phyloP scores from a whole-genome alignment of 257 asterid genomes.

The Solanum clarkiae region DNA sequence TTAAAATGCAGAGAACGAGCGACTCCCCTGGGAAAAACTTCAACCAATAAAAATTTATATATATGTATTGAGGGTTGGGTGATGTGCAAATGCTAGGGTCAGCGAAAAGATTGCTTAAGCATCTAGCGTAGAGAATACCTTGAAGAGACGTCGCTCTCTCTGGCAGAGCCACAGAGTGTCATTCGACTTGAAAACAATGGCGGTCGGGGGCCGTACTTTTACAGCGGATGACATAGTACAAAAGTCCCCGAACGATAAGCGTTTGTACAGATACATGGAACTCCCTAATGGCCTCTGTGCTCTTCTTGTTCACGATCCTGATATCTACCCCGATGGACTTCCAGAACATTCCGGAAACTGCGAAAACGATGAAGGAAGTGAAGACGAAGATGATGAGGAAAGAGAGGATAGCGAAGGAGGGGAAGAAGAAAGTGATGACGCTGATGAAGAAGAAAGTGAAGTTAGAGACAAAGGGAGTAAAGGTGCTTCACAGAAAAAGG shows the following conservation, averaged over 20 bases:
- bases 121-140: not conserved
- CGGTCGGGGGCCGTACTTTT: constrained; percentile 30
- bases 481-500: constrained; percentile 66
- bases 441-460: constrained; percentile 22
- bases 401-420: constrained; percentile 22
- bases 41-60: no score
- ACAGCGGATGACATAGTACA: constrained; percentile 75
- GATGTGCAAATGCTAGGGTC: not conserved
- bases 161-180: not conserved
- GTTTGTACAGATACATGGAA: constrained; percentile 74
- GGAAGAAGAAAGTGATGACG: constrained; percentile 22
- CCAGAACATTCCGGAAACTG: not conserved
- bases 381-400: constrained; percentile 19
- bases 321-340: constrained; percentile 45
- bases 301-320: constrained; percentile 89
- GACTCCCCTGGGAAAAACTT: no score
- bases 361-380: constrained; percentile 13
- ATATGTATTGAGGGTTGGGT: no score
- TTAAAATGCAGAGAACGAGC: no score
- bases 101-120: not conserved
- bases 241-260: constrained; percentile 75
- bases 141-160: not conserved
- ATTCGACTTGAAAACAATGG: constrained; percentile 22
- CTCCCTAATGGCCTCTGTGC: constrained; percentile 82
- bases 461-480: constrained; percentile 19